Conservation (phyloP, 1,284 basidiomycete species). For the Bondarzewia mesenterica region DNA sequence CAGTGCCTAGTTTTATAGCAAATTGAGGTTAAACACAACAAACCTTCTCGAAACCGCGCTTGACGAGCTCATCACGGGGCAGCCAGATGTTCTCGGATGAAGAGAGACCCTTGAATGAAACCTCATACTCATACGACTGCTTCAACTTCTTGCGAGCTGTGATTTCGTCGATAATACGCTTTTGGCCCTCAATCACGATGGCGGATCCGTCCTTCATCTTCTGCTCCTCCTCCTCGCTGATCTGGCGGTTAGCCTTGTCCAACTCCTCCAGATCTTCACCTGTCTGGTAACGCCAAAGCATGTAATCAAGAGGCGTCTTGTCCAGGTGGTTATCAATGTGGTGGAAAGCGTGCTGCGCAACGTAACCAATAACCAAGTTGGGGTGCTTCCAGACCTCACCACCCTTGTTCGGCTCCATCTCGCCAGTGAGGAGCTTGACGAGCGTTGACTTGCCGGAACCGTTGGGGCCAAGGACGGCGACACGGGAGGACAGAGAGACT, state of each 20-base stretch:
- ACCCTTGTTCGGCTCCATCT: slow-evolving; percentile 93
- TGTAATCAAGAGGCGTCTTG: slow-evolving; percentile 97
- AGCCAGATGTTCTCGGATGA: slow-evolving; percentile 97
- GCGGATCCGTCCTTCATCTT: slow-evolving; percentile 96
- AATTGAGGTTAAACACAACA: slow-evolving; percentile 23
- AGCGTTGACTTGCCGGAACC: slow-evolving; percentile 98
- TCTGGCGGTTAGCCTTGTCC: slow-evolving; percentile 82
- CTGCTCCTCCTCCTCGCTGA: slow-evolving; percentile 82
- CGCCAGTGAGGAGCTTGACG: slow-evolving; percentile 97
- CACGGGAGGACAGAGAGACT: slow-evolving; percentile 95
- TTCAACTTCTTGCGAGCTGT: slow-evolving; percentile 92
- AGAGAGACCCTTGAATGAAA: slow-evolving; percentile 86
- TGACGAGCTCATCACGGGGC: slow-evolving; percentile 92
- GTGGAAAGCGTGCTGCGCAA: slow-evolving; percentile 98
- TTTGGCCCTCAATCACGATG: slow-evolving; percentile 88
- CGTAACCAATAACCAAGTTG: slow-evolving; percentile 98
- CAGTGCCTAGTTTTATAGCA: slow-evolving; percentile 11
- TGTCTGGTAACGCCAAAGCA: slow-evolving; percentile 99
- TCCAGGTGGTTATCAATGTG: slow-evolving; percentile 97
- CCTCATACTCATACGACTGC: slow-evolving; percentile 98
- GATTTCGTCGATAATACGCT: slow-evolving; percentile 93
- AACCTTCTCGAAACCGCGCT: slow-evolving; percentile 93
- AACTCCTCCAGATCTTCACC: slow-evolving; percentile 98
- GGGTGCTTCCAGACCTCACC: slow-evolving; percentile 99
- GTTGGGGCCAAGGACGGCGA: slow-evolving; percentile 94